Base-by-base conservation (phyloP, 2,329 filamentous ascomycete species). In the Samsoniella hepiali region DNA sequence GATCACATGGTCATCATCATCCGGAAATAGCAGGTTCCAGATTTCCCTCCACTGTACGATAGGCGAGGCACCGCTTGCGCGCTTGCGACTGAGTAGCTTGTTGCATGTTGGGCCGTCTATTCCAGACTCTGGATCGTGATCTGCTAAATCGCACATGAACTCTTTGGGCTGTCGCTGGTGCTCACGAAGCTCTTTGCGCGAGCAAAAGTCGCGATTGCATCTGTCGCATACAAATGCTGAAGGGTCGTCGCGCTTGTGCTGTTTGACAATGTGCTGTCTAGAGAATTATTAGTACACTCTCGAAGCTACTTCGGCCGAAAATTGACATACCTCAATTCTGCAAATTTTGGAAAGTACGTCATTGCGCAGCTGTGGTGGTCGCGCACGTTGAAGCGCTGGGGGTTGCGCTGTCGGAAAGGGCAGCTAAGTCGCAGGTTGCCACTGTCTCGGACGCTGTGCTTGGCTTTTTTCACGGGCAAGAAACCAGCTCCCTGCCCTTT, bases 321-420 rank as follows among this genome's bases (percentile, higher is more conserved):
- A 15, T 3, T 2, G 22, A 50, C 69, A 47, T 42, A 78, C 77
- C 74, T 74, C 2, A 81, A 64, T 56, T 78, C 77, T 3, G 75
- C 71, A 56, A 80, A 76, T 6, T 78, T 78, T 7, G 72, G 72
- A 44, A 80, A 80, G 38, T 77, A 77, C 0, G 74, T 78, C 72
- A 77, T 77, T 17, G 78, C 77, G 64, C 79, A 81, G 27, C 72
- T 73, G 58, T 80, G 75, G 44, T 80, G 75, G 50, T 81, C 78
- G 4, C 79, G 72, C 50, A 81, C 76, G 42, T 81, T 81, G 67
- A 81, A 81, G 1, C 78, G 74, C 40, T 72, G 71, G 1, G 79
- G 77, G 49, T 81, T 80, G 13, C 78, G 72, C 67, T 79, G 79
- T 38, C 79, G 72, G 47, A 76, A 81, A 1, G 79, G 79, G 62